These are phyloP conservation scores for Metschnikowia sp. DNA, from an alignment of 805 yeast genomes.

Conservation along the genomic window DNA sequence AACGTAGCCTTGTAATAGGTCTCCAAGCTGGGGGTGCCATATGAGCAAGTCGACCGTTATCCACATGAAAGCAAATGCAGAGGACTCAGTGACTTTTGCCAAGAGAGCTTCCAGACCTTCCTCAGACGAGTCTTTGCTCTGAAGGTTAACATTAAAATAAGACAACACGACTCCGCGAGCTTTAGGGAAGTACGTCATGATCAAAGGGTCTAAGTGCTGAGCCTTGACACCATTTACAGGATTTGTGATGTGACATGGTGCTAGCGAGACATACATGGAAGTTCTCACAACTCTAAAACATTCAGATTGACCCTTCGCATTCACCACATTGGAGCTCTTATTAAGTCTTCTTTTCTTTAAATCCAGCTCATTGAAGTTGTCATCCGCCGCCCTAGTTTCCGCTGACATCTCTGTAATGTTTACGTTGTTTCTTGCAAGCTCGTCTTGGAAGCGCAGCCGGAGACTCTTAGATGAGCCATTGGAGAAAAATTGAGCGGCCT, in stretches of 20 bases:
- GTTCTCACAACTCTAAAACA: slow-evolving; percentile 65
- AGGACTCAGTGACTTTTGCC: slow-evolving; percentile 69
- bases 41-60: slow-evolving; percentile 73
- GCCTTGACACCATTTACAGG: slow-evolving; percentile 78
- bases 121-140: slow-evolving; percentile 7
- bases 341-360: slow-evolving; percentile 9
- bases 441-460: neutral
- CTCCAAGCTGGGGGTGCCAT: slow-evolving; percentile 92
- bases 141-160: slow-evolving; percentile 54
- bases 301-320: slow-evolving; percentile 51
- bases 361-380: neutral
- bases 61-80: slow-evolving; percentile 91
- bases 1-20: slow-evolving; percentile 77
- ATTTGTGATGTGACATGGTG: slow-evolving; percentile 69
- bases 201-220: slow-evolving; percentile 86
- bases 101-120: slow-evolving; percentile 47
- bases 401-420: slow-evolving; percentile 8
- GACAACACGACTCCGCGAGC: slow-evolving; percentile 83
- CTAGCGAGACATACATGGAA: slow-evolving; percentile 75
- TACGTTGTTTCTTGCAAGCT: neutral
- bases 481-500: slow-evolving; percentile 14
- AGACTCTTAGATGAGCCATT: slow-evolving; percentile 11
- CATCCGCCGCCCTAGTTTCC: slow-evolving; percentile 7
- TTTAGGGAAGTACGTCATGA: slow-evolving; percentile 74
- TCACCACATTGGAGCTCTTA: slow-evolving; percentile 36